Evolutionary conservation across 108 stramenopile genomes (phyloP), one percentile per base, ranked within the genome.

Genomic region (Cyclotella kingstonii): DNA sequence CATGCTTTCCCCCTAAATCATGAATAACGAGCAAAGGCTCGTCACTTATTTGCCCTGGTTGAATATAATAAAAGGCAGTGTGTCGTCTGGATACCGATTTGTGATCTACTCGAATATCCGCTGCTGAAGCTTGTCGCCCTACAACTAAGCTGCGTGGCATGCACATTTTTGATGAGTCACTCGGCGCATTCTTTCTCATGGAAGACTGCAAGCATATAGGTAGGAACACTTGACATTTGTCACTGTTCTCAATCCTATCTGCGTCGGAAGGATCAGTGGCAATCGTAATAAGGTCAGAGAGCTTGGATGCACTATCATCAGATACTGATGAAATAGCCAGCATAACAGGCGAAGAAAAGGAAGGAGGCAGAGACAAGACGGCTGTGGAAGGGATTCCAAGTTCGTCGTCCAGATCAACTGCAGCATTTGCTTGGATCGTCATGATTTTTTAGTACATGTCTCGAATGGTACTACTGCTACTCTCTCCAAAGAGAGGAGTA

Each of bases 1-100:
- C 85, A 61, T 86, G 76, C 40, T 86, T 86, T 30, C 81, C 81
- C 31, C 85, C 85, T 36, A 84, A 80, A 69, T 84, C 85, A 52
- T 80, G 61, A 14, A 86, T 34, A 15, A 83, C 54, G 0, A 81
- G 35, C 15, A 67, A 5, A 33, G 52, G 29, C n/a, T 9, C 44
- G 11, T 39, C 28, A 21, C 29, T 26, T 6, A 26, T 28, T 9
- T 44, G 46, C 26, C n/a, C 15, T 14, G 22, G 14, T 40, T 45
- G 12, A 21, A 55, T 22, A 42, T 78, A 84, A 28, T 74, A 86
- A 17, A 86, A 27, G 4, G 66, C 76, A 19, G 85, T 83, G 35
- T 86, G 85, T 10, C 79, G 69, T 14, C 85, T 78, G 34, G 82
- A 84, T 28, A 86, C 81, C 48, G 75, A 81, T 43, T 69, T 69